Evolutionary conservation across 2,329 filamentous ascomycete species (phyloP).

Genomic region (Paraconiothyrium sp.): DNA sequence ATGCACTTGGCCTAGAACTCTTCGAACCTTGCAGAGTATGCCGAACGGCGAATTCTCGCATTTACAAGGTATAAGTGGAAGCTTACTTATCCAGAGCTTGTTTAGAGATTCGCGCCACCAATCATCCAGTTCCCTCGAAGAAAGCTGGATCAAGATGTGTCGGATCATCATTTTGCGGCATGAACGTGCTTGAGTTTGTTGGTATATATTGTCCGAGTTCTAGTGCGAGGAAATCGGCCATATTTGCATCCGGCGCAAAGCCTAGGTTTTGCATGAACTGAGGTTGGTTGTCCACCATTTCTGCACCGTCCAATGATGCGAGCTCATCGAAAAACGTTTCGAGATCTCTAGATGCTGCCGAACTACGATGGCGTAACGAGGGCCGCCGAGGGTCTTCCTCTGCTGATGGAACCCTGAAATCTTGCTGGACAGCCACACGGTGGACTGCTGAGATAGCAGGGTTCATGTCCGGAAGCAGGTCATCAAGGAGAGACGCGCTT

Average conservation of each 20-base stretch:
- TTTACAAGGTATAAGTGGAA: background rate
- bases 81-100: too few species aligned
- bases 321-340: constrained; percentile 68
- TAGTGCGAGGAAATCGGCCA: constrained; percentile 61
- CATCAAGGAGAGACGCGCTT: constrained; percentile 25
- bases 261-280: constrained; percentile 75
- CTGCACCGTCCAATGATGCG: constrained; percentile 64
- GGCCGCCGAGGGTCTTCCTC: constrained; percentile 12
- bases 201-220: constrained; percentile 56
- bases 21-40: background rate
- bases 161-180: constrained; percentile 33
- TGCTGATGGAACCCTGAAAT: constrained; percentile 19
- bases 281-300: constrained; percentile 64
- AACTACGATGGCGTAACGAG: constrained; percentile 29
- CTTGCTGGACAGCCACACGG: constrained; percentile 11
- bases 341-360: constrained; percentile 53
- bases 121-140: constrained; percentile 35
- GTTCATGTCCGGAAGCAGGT: constrained; percentile 32
- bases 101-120: background rate
- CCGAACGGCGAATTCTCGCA: background rate
- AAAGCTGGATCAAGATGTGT: constrained; percentile 36
- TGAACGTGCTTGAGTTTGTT: constrained; percentile 45
- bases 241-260: constrained; percentile 69
- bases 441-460: constrained; percentile 4
- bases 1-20: background rate